A percentile compares a stretch with the other conserved stretches of the same genome.
phyloP scores from a whole-genome alignment of 2,329 filamentous ascomycete genomes.

The Trichoderma sp. region DNA sequence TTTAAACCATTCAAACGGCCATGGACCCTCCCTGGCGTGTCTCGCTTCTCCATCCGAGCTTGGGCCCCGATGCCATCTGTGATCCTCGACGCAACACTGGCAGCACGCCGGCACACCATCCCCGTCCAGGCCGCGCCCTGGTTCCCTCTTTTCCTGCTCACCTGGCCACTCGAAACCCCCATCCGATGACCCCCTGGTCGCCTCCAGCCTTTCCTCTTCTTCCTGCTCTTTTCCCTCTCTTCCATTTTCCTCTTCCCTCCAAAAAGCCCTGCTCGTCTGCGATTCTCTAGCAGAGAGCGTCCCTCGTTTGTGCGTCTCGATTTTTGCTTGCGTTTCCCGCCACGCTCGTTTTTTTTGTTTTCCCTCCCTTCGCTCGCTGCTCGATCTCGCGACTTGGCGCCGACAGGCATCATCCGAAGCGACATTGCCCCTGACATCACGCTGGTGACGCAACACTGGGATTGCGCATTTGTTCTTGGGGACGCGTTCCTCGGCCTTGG shows the following conservation, averaged over 20 bases:
- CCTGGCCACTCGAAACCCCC: conserved; percentile 13
- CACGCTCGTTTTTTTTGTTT: conserved; percentile 21
- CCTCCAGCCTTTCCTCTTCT: conserved; percentile 15
- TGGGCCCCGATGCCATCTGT: conserved; percentile 18
- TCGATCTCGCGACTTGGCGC: not conserved
- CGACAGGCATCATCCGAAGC: conserved; percentile 12
- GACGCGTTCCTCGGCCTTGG: not conserved
- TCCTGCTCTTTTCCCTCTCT: not conserved
- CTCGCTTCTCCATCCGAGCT: conserved; percentile 19
- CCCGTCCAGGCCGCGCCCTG: conserved; percentile 9
- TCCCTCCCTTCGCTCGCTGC: conserved; percentile 8
- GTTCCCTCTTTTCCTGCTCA: conserved; percentile 19
- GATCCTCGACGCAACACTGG: conserved; percentile 15
- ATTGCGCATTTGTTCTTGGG: not conserved
- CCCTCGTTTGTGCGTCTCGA: conserved; percentile 16
- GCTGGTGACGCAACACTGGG: conserved; percentile 4
- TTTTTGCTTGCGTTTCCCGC: not conserved
- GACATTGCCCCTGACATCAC: conserved; percentile 17
- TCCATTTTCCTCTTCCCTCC: not conserved
- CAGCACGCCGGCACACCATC: conserved; percentile 18
- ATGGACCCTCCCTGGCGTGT: conserved; percentile 6
- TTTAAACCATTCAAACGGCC: not conserved
- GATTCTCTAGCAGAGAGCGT: conserved; percentile 17
- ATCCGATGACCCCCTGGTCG: conserved; percentile 3
- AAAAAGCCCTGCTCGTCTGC: conserved; percentile 13